Base-by-base conservation (phyloP, 78 protist genomes). In the Reticulomyxa filosa region DNA sequence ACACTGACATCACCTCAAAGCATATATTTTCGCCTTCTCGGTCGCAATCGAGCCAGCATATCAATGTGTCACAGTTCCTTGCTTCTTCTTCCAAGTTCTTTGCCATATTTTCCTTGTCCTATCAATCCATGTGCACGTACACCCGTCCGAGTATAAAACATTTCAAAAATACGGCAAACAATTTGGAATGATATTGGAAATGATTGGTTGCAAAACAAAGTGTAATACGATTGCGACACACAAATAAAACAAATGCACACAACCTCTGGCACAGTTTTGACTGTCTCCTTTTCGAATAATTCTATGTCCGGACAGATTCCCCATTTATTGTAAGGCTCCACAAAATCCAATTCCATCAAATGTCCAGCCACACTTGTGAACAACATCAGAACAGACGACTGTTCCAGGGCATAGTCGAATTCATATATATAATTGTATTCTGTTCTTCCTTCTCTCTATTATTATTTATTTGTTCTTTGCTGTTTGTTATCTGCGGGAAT, bases 291-390 rank as follows among this genome's bases (percentile, higher is more conserved):
- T 0, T 70, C 76, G 35, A 92, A 88, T 25, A 89, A 73, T 13
- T 56, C 76, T 4, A n/a, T 30, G 0, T 88, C 90, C 11, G 55
- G 66, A 26, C 46, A 22, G 1, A 68, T 0, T 0, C 26, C 0
- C 92, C 92, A 92, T 32, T 34, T 37, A 3, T 38, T 11, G 37
- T 57, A 76, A 17, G 22, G 68, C 2, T 4, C 73, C 2, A 33
- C 69, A 8, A 92, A 87, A 33, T 79, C 85, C 4, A 38, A 30
- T 8, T 42, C 72, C 85, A 77, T 77, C 48, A 92, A 17, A 65
- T 92, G 95, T 4, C 98, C 95, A 0, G 74, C 22, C 8, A 88
- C 95, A 0, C 90, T 80, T 8, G 98, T 92, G 30, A 92, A 32
- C 20, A 36, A 42, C 85, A 88, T 73, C 6, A 65, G 1, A 34